These are phyloP conservation scores for Botryotinia convoluta DNA, from an alignment of 2,329 filamentous ascomycete species.

Conservation along the genomic window DNA sequence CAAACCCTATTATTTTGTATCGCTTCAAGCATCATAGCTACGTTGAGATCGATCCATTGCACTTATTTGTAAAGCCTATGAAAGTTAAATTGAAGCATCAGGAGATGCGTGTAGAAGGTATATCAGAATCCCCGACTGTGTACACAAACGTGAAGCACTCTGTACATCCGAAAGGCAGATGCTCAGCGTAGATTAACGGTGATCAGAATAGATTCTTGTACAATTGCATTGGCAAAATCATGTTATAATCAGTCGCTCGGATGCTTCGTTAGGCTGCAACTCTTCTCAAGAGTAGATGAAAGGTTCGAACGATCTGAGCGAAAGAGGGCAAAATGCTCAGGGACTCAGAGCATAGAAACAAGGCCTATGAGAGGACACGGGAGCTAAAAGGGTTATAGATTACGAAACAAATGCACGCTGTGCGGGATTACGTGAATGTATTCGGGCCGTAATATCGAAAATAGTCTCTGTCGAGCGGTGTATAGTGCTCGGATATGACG, in stretches of 20 bases:
- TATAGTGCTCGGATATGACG: background rate
- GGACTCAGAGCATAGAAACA: background rate
- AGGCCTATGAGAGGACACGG: background rate
- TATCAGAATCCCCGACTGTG: background rate
- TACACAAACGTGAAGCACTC: background rate
- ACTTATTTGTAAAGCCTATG: background rate
- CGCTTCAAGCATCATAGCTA: background rate
- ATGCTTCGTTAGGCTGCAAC: background rate
- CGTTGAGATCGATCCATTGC: accelerated
- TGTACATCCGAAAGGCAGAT: background rate
- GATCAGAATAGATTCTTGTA: background rate
- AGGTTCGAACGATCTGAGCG: too few relatives aligned
- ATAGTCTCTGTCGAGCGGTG: background rate
- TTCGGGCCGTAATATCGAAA: background rate
- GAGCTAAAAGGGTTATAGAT: background rate
- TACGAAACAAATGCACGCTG: background rate
- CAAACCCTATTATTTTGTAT: background rate
- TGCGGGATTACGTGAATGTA: background rate
- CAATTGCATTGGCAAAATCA: background rate
- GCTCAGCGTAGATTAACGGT: too few relatives aligned
- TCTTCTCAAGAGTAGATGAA: background rate
- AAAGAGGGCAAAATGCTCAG: background rate
- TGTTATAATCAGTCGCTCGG: background rate
- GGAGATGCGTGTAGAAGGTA: background rate
- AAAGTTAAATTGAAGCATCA: background rate